phyloP scores from a whole-genome alignment of 1,139 yeast species.

The Geotrichum candidum region DNA sequence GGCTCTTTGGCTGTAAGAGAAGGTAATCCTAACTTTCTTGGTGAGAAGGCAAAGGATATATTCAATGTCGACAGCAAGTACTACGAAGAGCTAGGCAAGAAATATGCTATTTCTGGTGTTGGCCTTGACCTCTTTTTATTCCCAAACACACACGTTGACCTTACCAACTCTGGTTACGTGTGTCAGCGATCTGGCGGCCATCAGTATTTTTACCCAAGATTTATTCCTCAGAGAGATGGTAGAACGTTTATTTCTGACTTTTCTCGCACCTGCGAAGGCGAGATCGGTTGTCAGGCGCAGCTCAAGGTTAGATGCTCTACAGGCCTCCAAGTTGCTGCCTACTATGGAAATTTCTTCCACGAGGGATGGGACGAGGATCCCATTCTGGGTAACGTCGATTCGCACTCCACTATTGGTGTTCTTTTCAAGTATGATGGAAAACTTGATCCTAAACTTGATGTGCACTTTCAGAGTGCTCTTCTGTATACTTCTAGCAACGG shows the following conservation, averaged over 20 bases:
- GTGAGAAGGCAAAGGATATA: constrained; percentile 51
- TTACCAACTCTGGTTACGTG: constrained; percentile 67
- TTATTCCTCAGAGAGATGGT: constrained; percentile 66
- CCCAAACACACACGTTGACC: constrained; percentile 59
- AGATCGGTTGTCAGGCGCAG: constrained; percentile 71
- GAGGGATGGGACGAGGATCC: constrained; percentile 49
- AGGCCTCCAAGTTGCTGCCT: constrained; percentile 78
- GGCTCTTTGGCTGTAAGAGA: constrained; percentile 62
- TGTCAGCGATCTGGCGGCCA: constrained; percentile 70
- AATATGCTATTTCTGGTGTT: constrained; percentile 53
- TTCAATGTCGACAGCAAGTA: constrained; percentile 57
- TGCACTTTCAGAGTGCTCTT: constrained; percentile 87
- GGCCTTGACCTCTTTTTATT: constrained; percentile 76
- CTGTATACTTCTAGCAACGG: constrained; percentile 78
- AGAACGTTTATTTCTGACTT: constrained; percentile 57
- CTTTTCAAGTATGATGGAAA: constrained; percentile 74
- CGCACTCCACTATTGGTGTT: constrained; percentile 64
- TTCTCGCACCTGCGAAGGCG: constrained; percentile 28
- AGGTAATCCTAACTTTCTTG: constrained; percentile 21
- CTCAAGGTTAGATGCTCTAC: constrained; percentile 81
- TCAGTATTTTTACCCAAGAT: constrained; percentile 59
- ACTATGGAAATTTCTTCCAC: constrained; percentile 52
- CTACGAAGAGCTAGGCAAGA: constrained; percentile 56
- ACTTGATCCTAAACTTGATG: constrained; percentile 64
- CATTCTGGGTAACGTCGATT: constrained; percentile 57